Percentiles rank a stretch among this genome's conserved stretches.
Evolutionary conservation across 176 grass and related monocot genomes (phyloP).

Genomic region (Melocanna baccifera): DNA sequence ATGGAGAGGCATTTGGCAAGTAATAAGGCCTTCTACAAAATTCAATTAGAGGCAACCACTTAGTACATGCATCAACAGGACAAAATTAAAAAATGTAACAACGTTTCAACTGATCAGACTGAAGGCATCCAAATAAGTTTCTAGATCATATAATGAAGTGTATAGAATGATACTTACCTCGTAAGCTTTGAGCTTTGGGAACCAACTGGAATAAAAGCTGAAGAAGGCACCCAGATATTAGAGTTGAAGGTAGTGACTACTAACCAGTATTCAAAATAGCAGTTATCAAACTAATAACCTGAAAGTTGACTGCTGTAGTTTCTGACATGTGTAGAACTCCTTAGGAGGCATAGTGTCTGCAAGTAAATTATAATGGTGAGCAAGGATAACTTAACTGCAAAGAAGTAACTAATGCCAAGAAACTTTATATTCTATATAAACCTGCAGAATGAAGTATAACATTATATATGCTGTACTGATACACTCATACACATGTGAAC

Average conservation of each 20-base stretch:
- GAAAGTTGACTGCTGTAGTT: conserved; percentile 71
- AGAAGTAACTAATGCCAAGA: background rate
- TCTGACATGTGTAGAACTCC: conserved; percentile 58
- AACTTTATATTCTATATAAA: background rate
- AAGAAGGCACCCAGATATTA: background rate
- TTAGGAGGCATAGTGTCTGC: conserved; percentile 61
- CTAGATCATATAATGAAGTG: background rate
- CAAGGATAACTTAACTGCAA: background rate
- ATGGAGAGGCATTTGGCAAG: conserved; percentile 59
- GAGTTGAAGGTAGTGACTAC: background rate
- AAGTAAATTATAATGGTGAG: background rate
- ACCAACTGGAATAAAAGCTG: conserved; percentile 44
- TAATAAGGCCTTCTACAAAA: conserved; percentile 33
- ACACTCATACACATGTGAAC: background rate
- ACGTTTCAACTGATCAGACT: background rate
- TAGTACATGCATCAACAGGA: background rate
- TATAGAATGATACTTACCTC: conserved; percentile 6
- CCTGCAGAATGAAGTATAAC: background rate
- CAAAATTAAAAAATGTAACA: background rate
- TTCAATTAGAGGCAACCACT: background rate
- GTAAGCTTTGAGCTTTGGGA: conserved; percentile 37
- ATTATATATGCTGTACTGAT: background rate
- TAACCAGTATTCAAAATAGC: background rate
- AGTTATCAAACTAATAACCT: conserved; percentile 42
- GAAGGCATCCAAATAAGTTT: background rate